These are phyloP conservation scores for Tuctoria greenei DNA, from an alignment of 176 grass and related monocot genomes.

Conservation along the genomic window DNA sequence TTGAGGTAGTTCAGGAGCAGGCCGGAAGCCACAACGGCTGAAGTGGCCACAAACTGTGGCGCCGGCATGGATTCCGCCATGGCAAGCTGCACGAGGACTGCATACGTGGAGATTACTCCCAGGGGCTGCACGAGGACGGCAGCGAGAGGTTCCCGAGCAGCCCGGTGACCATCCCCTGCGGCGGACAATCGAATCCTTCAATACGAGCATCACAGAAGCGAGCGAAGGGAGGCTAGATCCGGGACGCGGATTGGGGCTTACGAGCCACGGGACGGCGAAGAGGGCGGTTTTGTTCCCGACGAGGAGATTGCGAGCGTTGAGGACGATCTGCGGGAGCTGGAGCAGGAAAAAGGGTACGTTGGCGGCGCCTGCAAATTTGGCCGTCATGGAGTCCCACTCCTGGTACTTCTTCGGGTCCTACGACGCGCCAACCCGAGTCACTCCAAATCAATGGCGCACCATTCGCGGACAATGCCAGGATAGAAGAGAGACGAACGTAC, in stretches of 20 bases:
- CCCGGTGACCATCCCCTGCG: constrained; percentile 93
- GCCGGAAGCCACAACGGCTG: constrained; percentile 54
- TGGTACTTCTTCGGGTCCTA: constrained; percentile 49
- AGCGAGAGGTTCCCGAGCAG: constrained; percentile 90
- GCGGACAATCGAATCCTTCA: background rate
- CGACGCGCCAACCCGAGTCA: constrained; percentile 22
- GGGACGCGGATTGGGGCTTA: constrained; percentile 28
- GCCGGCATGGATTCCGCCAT: constrained; percentile 79
- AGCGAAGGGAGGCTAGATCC: background rate
- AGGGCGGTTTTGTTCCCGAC: constrained; percentile 84
- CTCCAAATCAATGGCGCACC: background rate
- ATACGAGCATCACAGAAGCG: background rate
- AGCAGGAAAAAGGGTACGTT: constrained; percentile 95
- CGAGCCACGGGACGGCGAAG: constrained; percentile 91
- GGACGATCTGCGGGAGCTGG: constrained; percentile 93
- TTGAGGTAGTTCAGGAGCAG: constrained; percentile 87
- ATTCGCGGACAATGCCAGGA: constrained; percentile 23
- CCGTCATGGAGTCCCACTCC: constrained; percentile 88
- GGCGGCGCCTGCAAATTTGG: constrained; percentile 72
- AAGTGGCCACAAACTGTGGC: constrained; percentile 68
- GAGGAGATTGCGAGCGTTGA: constrained; percentile 91
- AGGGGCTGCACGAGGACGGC: constrained; percentile 85
- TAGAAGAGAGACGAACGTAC: constrained; percentile 13
- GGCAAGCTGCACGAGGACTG: constrained; percentile 77
- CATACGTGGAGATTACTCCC: constrained; percentile 79